Evolutionary conservation across 495 filamentous ascomycete species (phyloP).

Genomic region (Aspergillus sclerotioniger): DNA sequence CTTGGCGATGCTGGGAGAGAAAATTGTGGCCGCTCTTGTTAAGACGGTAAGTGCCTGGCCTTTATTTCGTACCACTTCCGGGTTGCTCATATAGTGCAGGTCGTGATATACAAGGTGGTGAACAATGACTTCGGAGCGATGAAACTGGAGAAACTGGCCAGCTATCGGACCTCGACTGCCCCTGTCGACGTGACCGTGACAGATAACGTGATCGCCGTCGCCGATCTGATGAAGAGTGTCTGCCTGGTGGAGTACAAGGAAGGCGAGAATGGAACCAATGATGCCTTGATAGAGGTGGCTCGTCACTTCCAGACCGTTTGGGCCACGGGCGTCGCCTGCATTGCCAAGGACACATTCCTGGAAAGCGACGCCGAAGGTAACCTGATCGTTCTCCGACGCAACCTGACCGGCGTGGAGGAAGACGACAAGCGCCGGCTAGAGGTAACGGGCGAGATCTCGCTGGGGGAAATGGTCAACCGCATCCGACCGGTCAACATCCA

Average conservation of each 20-base stretch:
- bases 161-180: conserved; percentile 78
- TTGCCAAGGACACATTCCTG: conserved; percentile 73
- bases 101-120: conserved; percentile 58
- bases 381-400: conserved; percentile 70
- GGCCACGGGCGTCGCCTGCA: conserved; percentile 71
- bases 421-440: conserved; percentile 72
- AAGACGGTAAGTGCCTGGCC: conserved; percentile 66
- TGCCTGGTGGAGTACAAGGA: conserved; percentile 67
- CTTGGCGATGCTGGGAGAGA: conserved; percentile 69
- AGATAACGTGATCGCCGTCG: conserved; percentile 71
- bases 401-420: conserved; percentile 65
- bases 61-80: not conserved
- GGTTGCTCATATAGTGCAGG: conserved; percentile 29
- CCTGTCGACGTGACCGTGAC: conserved; percentile 79
- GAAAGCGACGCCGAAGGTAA: conserved; percentile 86
- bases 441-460: conserved; percentile 71
- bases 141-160: conserved; percentile 62
- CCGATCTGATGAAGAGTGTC: conserved; percentile 92
- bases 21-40: conserved; percentile 78
- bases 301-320: conserved; percentile 79
- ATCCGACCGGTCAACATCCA: conserved; percentile 61
- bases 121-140: conserved; percentile 43
- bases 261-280: conserved; percentile 39
- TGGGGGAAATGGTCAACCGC: conserved; percentile 91
- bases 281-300: conserved; percentile 66